Base-by-base conservation (phyloP, 2,329 filamentous ascomycete species). In the Pestalotiopsis sp. region DNA sequence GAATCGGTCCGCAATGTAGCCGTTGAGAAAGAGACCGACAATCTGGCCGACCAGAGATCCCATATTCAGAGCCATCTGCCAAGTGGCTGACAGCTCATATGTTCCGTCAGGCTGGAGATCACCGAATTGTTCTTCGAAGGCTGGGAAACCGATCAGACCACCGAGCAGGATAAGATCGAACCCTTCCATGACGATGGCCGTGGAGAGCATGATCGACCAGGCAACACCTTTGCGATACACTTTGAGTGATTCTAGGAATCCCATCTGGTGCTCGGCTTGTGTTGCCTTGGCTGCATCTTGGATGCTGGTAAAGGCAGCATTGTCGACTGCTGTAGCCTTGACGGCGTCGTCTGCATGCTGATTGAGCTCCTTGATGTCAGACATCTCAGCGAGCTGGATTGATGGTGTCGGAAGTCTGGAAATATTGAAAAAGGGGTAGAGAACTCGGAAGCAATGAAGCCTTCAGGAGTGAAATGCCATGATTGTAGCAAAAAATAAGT, bases 131-230 rank as follows among this genome's bases (percentile, higher is more conserved):
- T 69, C 73, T 27, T 61, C 68, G 69, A 70, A 79, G 72, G 23
- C 75, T 17, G 58, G 76, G 70, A 77, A 78, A n/a, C 71, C 79
- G 63, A 74, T 79, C 68, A 81, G 77, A 27, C 75, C 76, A 13
- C 73, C 74, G 38, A 81, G 72, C 0, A 82, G 70, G n/a, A 77
- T 77, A 3, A 75, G 74, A 68, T 80, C 79, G 62, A 79, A 66
- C 73, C 77, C 63, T 56, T 66, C 63, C 63, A 66, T 66, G 27
- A 66, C 72, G 49, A 77, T 75, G 13, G 73, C 71, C 2, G 72
- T 69, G 2, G 73, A 76, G 36, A 77, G 71, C 31, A 75, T 57
- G 56, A 76, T 12, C 1, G 70, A 70, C 70, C 70, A 72, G 13
- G 45, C 23, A 6, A 70, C 69, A 49, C 66, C 68, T 36, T 68